Evolutionary conservation across 805 yeast species (phyloP), one percentile per base, ranked within the genome.

Genomic region (Kluyveromyces siamensis): DNA sequence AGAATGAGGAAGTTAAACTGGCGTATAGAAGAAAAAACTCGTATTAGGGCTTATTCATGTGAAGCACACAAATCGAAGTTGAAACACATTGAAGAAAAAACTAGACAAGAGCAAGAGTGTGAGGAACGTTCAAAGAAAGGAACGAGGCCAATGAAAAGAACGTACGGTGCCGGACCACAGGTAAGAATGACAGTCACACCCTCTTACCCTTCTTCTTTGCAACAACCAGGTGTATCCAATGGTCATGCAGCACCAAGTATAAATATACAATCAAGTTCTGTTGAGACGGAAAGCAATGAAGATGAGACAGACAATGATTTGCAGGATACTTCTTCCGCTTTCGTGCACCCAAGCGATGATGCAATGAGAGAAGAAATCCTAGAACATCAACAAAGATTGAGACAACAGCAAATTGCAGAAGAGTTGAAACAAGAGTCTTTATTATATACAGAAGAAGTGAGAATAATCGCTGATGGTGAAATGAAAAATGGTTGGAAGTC

Each of bases 401-500:
- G 67, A 33, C 64, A 60, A 41, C 63, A 59, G 50, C 63, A 58
- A 45, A 50, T 61, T n/a, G 61, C 56, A 46, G 63, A 61, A 41
- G 66, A 62, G 42, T 48, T 58, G 18, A 57, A 60, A 50, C 62
- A 64, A 37, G 72, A 68, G 16, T 61, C 67, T n/a, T 68, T 71
- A 4, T 51, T 85, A 13, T 84, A 76, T 56, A 65, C 81, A 11
- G 95, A 89, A 63, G 96, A 90, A 59, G 75, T 77, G 8, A 74
- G 90, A 30, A 78, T 86, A 5, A 70, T 93, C 8, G 77, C 83
- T 11, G 76, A 81, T 48, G 96, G 96, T 10, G 96, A 87, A 52
- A 67, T 88, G 60, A 87, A 85, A 61, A 73, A 77, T 30, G 99
- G 99, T 3, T 93, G 99, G 99, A 93, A 93, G 64, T 80, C 93